These are phyloP conservation scores for Pseudonitzschia multiseries DNA, from an alignment of 108 stramenopile genomes.

Conservation along the genomic window DNA sequence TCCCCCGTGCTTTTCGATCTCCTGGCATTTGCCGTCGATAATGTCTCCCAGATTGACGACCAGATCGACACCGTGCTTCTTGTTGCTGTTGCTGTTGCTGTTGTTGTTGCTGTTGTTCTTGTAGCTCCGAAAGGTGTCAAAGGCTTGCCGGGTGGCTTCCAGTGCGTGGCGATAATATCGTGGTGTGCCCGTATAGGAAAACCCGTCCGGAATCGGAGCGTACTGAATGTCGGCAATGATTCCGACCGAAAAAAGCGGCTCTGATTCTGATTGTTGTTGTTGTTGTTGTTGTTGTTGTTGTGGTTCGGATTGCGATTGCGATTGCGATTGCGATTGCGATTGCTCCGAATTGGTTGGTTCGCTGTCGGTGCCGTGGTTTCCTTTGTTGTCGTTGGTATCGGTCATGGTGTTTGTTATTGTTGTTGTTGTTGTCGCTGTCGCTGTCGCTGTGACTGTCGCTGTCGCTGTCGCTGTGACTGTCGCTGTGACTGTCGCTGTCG, in stretches of 20 bases:
- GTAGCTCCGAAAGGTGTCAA: slow-evolving; percentile 32
- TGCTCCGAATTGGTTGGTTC: too few species aligned
- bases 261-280: too few species aligned
- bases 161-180: slow-evolving; percentile 78
- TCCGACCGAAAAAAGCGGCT: slow-evolving; percentile 56
- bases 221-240: slow-evolving; percentile 85
- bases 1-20: slow-evolving; percentile 40
- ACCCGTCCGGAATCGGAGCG: slow-evolving; percentile 83
- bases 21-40: slow-evolving; percentile 83
- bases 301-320: too few species aligned
- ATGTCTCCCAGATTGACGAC: slow-evolving; percentile 84
- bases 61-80: slow-evolving; percentile 33
- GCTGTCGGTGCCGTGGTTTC: too few species aligned
- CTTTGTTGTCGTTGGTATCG: too few species aligned
- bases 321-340: too few species aligned
- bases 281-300: too few species aligned
- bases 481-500: too few species aligned
- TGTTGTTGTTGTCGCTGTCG: too few species aligned
- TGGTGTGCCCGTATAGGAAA: slow-evolving; percentile 57
- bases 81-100: neutral
- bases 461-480: too few species aligned
- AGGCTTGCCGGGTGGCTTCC: slow-evolving; percentile 56
- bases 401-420: too few species aligned
- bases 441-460: too few species aligned
- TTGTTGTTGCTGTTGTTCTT: neutral